A percentile compares a stretch with the other conserved stretches of the same genome.
These are phyloP conservation scores for Myrica gale DNA, from an alignment of 306 rosid species.

Conservation along the genomic window DNA sequence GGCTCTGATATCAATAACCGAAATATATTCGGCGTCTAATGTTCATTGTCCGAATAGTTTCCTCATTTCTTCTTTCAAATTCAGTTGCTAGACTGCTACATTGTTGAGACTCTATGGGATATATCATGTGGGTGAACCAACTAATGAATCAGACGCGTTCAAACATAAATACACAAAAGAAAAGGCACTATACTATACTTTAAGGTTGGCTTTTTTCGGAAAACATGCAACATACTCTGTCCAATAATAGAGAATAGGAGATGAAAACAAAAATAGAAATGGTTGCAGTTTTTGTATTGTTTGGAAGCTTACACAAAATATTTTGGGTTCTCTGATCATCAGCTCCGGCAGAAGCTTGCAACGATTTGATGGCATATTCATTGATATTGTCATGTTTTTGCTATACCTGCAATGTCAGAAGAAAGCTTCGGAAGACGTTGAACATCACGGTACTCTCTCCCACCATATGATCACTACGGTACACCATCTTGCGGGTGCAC, in stretches of 20 bases:
- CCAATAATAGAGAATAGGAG: background rate
- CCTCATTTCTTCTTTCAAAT: constrained; percentile 2
- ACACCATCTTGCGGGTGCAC: background rate
- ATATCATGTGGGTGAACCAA: background rate
- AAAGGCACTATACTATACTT: background rate
- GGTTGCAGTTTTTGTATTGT: background rate
- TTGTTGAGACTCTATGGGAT: constrained; percentile 3
- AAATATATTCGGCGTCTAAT: background rate
- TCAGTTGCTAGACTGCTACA: constrained; percentile 17
- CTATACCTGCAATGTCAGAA: constrained; percentile 87
- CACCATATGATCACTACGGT: constrained; percentile 1
- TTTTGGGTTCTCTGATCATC: constrained; percentile 27
- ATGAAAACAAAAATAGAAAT: background rate
- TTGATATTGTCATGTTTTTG: constrained; percentile 89
- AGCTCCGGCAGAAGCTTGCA: constrained; percentile 88
- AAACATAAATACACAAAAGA: background rate
- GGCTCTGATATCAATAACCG: background rate
- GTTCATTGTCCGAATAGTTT: background rate
- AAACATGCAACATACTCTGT: background rate
- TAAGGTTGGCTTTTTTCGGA: background rate
- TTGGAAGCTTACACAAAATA: constrained; percentile 4
- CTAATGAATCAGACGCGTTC: background rate
- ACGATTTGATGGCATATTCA: constrained; percentile 93
- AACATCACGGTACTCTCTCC: constrained; percentile 71
- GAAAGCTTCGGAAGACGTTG: constrained; percentile 83